Conservation (phyloP, 2,329 filamentous ascomycete genomes). For the Rhinocladiella mackenziei region DNA sequence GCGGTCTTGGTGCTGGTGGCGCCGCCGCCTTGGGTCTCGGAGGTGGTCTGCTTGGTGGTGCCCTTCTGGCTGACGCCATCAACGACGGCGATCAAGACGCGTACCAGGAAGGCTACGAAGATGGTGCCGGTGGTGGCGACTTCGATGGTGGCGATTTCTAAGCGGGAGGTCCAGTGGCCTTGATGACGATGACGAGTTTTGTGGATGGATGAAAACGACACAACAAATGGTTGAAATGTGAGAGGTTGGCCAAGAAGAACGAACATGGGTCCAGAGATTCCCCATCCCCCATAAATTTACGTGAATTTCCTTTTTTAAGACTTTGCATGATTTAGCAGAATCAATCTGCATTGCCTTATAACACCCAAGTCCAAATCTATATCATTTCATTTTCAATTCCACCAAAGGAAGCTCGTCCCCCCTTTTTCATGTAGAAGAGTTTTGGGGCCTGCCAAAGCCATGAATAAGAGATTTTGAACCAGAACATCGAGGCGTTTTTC, state of each 20-base stretch:
- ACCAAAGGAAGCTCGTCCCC: no score
- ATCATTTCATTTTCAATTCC: no score
- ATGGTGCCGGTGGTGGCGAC: conserved; percentile 32
- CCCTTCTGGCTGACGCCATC: conserved; percentile 65
- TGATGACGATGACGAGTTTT: not conserved
- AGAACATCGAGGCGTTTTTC: no score
- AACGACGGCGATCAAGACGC: conserved; percentile 58
- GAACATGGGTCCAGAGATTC: not conserved
- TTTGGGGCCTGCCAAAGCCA: no score
- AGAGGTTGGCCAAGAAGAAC: not conserved
- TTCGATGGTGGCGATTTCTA: conserved; percentile 11
- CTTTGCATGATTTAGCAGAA: no score
- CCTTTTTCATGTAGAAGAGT: no score
- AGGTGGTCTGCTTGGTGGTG: conserved; percentile 75
- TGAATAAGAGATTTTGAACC: no score
- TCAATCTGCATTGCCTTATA: no score
- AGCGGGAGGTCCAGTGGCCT: not conserved
- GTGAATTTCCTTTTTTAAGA: no score
- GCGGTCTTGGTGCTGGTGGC: conserved; percentile 64
- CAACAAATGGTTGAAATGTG: not conserved
- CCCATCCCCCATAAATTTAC: no score
- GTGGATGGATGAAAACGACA: not conserved
- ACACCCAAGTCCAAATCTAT: no score
- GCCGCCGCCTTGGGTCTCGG: conserved; percentile 74
- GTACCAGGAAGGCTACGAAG: conserved; percentile 13